Conservation (phyloP, 495 filamentous ascomycete genomes). For the Podospora sp. region DNA sequence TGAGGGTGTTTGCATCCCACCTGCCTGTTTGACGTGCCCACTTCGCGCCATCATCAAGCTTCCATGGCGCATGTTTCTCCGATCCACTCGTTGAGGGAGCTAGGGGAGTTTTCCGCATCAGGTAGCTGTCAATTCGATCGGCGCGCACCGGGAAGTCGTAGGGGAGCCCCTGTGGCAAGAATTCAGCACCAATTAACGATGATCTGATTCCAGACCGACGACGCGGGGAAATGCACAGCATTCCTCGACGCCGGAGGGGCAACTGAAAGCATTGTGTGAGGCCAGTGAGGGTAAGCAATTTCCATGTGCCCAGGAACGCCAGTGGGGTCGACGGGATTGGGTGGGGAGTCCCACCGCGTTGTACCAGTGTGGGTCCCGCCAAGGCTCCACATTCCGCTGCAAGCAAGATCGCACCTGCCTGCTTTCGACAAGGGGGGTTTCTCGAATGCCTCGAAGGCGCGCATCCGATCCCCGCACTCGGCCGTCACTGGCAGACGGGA, state of each 20-base stretch:
- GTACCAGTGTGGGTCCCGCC: not conserved
- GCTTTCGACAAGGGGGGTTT: not conserved
- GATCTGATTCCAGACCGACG: not conserved
- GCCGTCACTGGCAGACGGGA: not conserved
- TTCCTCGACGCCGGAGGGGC: not conserved
- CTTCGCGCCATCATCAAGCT: not conserved
- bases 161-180: not conserved
- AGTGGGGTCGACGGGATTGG: not conserved
- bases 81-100: not conserved
- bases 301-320: not conserved
- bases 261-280: not conserved
- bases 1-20: not conserved
- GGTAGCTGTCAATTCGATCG: not conserved
- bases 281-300: not conserved
- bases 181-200: not conserved
- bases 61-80: not conserved
- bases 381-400: not conserved
- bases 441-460: not conserved
- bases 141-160: not conserved
- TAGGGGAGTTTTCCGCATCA: not conserved
- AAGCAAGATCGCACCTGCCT: not conserved
- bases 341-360: not conserved
- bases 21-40: not conserved
- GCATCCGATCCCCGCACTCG: not conserved
- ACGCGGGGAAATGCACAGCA: not conserved